Conservation (phyloP, 2,329 filamentous ascomycete genomes). For the Claviceps spartinae region DNA sequence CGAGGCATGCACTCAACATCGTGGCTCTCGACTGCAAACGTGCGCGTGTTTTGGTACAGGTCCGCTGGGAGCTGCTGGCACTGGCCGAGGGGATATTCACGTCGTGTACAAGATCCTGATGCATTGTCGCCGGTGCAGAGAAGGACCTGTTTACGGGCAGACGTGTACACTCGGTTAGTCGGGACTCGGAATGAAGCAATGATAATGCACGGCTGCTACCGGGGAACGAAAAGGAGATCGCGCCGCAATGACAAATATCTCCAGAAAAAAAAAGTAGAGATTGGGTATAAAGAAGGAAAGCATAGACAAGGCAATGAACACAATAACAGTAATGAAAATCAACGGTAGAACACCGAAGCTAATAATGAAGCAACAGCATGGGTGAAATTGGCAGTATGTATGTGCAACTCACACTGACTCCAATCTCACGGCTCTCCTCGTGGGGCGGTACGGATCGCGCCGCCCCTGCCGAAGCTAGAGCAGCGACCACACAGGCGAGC, state of each 20-base stretch:
- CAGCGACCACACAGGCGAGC: constrained; percentile 11
- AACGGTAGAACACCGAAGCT: too few species aligned
- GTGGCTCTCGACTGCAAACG: constrained; percentile 38
- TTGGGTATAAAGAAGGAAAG: too few species aligned
- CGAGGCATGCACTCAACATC: constrained; percentile 34
- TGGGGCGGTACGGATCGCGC: constrained; percentile 17
- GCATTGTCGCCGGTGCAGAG: constrained; percentile 37
- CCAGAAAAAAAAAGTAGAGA: too few species aligned
- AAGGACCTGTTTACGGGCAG: constrained; percentile 24
- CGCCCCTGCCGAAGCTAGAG: constrained; percentile 11
- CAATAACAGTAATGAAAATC: too few species aligned
- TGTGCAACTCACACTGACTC: constrained; percentile 24
- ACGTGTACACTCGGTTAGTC: neutral
- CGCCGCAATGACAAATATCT: too few species aligned
- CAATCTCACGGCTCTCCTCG: constrained; percentile 29
- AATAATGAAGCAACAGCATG: too few species aligned
- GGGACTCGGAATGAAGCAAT: neutral
- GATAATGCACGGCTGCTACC: neutral
- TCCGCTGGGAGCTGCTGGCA: constrained; percentile 32
- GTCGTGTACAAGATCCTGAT: constrained; percentile 32
- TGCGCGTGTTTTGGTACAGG: constrained; percentile 29
- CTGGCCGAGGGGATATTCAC: constrained; percentile 27
- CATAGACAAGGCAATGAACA: too few species aligned
- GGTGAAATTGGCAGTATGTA: too few species aligned
- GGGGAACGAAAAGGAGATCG: too few species aligned